phyloP scores from a whole-genome alignment of 768 basidiomycete genomes.

The Saitozyma sp. region DNA sequence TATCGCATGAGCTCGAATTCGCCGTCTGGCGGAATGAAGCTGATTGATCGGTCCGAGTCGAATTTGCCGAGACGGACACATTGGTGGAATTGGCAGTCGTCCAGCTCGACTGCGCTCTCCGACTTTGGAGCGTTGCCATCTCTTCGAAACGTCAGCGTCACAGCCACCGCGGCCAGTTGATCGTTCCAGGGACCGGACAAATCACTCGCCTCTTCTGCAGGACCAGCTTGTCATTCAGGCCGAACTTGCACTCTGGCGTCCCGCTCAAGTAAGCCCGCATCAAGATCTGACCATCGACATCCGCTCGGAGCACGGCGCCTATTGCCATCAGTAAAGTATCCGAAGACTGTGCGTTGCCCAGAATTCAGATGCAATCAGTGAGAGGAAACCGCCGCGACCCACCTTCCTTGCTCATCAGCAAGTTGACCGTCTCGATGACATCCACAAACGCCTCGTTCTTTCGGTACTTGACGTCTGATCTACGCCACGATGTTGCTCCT shows the following conservation, averaged over 20 bases:
- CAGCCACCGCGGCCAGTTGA: background rate
- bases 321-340: background rate
- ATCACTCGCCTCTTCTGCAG: conserved; percentile 74
- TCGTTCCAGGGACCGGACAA: background rate
- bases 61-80: conserved; percentile 95
- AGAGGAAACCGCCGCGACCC: conserved; percentile 19
- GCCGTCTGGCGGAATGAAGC: conserved; percentile 96
- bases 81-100: conserved; percentile 98
- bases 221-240: conserved; percentile 95
- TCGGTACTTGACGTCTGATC: conserved; percentile 95
- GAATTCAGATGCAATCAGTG: background rate
- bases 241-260: conserved; percentile 98
- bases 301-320: conserved; percentile 90
- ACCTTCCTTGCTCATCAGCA: conserved; percentile 98
- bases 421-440: conserved; percentile 92
- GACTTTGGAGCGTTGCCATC: conserved; percentile 47
- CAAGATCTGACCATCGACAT: conserved; percentile 95
- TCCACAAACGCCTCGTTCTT: conserved; percentile 99
- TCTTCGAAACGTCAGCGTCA: conserved; percentile 10
- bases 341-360: background rate
- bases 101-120: conserved; percentile 77
- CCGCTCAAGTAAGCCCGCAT: conserved; percentile 98
- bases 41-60: conserved; percentile 88
- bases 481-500: conserved; percentile 91
- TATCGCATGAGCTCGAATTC: conserved; percentile 99